Evolutionary conservation across 768 basidiomycete genomes (phyloP).

Genomic region (Candolleomyces aberdarensis): DNA sequence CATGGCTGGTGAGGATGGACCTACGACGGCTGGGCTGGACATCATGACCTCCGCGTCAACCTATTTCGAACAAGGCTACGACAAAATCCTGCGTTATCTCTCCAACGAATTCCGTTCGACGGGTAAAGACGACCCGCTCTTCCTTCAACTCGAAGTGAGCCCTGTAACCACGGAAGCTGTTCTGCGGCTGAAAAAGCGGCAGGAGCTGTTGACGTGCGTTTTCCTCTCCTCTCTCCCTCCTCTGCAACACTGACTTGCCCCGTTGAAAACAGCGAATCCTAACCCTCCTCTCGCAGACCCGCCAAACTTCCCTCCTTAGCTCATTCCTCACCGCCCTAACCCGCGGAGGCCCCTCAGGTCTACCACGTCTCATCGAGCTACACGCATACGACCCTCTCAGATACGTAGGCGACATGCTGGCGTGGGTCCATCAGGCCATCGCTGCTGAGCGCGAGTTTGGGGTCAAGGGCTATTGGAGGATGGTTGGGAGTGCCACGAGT

Average conservation of each 20-base stretch:
- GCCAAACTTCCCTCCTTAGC: slow-evolving; percentile 76
- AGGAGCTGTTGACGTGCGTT: slow-evolving; percentile 70
- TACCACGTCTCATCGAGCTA: slow-evolving; percentile 62
- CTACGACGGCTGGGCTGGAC: slow-evolving; percentile 81
- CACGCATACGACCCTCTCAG: slow-evolving; percentile 97
- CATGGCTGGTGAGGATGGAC: slow-evolving; percentile 76
- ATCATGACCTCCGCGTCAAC: slow-evolving; percentile 82
- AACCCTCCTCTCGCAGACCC: slow-evolving; percentile 71
- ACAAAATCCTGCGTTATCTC: slow-evolving; percentile 85
- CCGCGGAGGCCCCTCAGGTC: slow-evolving; percentile 72
- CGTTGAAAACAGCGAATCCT: slow-evolving; percentile 55
- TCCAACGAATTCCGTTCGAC: slow-evolving; percentile 81
- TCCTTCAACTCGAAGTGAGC: slow-evolving; percentile 63
- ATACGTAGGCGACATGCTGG: slow-evolving; percentile 97
- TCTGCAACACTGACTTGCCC: not conserved
- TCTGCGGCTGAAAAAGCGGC: slow-evolving; percentile 67
- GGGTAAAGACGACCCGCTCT: slow-evolving; percentile 47
- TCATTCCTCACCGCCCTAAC: slow-evolving; percentile 87
- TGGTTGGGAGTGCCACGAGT: slow-evolving; percentile 72
- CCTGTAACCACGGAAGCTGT: slow-evolving; percentile 69
- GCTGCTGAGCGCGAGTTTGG: slow-evolving; percentile 94
- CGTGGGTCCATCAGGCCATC: slow-evolving; percentile 72
- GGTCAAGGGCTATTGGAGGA: slow-evolving; percentile 55
- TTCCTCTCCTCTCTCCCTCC: slow-evolving; percentile 7
- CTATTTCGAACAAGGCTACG: slow-evolving; percentile 85